phyloP scores from a whole-genome alignment of 2,329 filamentous ascomycete genomes.

The Podosphaera aphanis region DNA sequence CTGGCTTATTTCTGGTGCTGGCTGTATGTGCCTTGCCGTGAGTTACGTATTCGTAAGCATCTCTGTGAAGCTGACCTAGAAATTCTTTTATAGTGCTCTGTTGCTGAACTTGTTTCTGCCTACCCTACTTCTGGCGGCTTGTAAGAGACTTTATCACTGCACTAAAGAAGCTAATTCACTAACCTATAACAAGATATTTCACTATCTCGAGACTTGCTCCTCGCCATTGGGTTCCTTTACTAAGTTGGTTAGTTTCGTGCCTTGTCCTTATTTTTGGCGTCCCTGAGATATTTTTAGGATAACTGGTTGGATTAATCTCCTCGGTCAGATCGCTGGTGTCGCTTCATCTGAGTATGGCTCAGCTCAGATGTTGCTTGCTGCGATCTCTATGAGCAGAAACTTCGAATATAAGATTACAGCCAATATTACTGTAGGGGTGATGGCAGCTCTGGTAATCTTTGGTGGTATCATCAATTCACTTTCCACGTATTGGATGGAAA shows the following conservation, averaged over 20 bases:
- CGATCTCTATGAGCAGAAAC: conserved; percentile 26
- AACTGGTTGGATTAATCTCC: conserved; percentile 25
- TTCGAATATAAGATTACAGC: conserved; percentile 24
- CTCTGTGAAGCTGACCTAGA: not conserved
- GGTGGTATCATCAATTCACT: conserved; percentile 30
- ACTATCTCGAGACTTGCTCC: conserved; percentile 30
- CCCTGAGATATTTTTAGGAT: conserved; percentile 3
- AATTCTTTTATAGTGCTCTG: conserved; percentile 18
- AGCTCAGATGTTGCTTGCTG: conserved; percentile 30
- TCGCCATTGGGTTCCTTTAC: conserved; percentile 22
- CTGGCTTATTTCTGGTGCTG: conserved; percentile 31
- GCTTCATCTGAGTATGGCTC: conserved; percentile 34
- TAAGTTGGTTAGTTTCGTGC: conserved; percentile 20
- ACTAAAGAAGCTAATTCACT: not conserved
- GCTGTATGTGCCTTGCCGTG: conserved; percentile 29
- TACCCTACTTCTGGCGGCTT: conserved; percentile 32
- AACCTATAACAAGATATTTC: conserved; percentile 21
- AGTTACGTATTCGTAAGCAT: conserved; percentile 4
- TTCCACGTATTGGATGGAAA: conserved; percentile 33
- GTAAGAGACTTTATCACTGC: conserved; percentile 3
- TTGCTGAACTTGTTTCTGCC: conserved; percentile 31
- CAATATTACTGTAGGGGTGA: conserved; percentile 27
- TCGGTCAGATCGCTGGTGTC: conserved; percentile 26
- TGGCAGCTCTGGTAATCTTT: conserved; percentile 28
- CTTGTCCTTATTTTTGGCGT: not conserved